These are phyloP conservation scores for Rostrohypoxylon terebratum DNA, from an alignment of 495 filamentous ascomycete genomes.

Conservation along the genomic window DNA sequence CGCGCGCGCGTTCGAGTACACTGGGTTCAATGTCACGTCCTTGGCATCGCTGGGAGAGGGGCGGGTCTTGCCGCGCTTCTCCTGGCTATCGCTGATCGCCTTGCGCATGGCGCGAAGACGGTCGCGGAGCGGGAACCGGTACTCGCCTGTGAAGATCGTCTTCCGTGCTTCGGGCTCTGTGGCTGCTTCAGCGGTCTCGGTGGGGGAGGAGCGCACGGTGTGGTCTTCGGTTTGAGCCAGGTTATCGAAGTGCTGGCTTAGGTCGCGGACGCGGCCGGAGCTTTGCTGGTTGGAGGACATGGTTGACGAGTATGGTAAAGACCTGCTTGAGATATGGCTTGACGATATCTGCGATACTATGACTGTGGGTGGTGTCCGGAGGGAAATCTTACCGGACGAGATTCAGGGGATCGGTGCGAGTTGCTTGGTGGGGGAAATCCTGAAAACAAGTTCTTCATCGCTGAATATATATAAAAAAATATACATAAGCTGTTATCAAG, in stretches of 20 bases:
- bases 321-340: not conserved
- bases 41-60: not conserved
- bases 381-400: not conserved
- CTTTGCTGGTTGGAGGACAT: constrained; percentile 14
- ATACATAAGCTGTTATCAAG: too few relatives aligned
- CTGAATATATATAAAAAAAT: not conserved
- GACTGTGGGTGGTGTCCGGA: not conserved
- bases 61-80: not conserved
- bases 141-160: constrained; percentile 22
- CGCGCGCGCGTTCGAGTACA: not conserved
- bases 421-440: not conserved
- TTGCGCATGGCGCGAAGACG: constrained; percentile 12
- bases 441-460: not conserved
- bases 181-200: not conserved
- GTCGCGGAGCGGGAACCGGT: constrained; percentile 15
- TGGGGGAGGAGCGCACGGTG: not conserved
- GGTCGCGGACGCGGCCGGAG: not conserved
- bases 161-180: not conserved
- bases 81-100: not conserved
- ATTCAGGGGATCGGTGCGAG: not conserved
- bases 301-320: not conserved
- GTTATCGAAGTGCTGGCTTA: not conserved
- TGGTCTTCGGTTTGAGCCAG: not conserved
- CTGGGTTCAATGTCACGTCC: not conserved
- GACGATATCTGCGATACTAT: constrained; percentile 1